Percentiles rank a stretch among this genome's conserved stretches.
Evolutionary conservation across 73 alveolate species (phyloP).

Genomic region (Stentor roeselii): DNA sequence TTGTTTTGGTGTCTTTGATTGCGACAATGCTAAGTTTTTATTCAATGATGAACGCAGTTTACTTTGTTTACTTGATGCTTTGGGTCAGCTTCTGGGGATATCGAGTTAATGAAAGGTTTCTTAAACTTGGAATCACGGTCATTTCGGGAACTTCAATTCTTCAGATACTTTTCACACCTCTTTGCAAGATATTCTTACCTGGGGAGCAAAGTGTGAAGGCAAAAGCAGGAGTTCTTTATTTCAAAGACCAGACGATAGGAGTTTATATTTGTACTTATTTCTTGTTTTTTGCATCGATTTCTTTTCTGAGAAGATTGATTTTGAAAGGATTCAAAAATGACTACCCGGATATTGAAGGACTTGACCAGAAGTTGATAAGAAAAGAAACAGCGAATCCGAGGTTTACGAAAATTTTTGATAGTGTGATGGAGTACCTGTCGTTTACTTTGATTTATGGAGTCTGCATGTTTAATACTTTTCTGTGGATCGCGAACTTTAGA

Average conservation of each 20-base stretch:
- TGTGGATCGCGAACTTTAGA: neutral
- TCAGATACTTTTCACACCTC: neutral
- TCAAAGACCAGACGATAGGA: neutral
- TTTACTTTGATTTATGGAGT: conserved; percentile 1
- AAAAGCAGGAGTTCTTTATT: neutral
- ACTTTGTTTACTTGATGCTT: neutral
- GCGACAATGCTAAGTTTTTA: neutral
- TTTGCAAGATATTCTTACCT: neutral
- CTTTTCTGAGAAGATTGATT: neutral
- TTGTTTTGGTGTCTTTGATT: neutral
- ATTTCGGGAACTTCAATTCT: neutral
- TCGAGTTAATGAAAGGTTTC: neutral
- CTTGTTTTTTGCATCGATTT: neutral
- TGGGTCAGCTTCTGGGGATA: neutral
- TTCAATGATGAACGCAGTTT: neutral
- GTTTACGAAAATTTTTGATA: neutral
- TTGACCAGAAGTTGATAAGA: neutral
- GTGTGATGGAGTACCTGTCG: neutral
- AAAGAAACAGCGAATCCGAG: neutral
- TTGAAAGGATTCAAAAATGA: neutral
- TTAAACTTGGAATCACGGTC: neutral
- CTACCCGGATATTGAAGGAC: neutral
- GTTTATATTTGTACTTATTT: neutral
- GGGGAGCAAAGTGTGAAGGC: neutral
- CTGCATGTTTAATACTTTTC: neutral